Percentiles rank a stretch among this genome's conserved stretches.
phyloP scores from a whole-genome alignment of 345 rosid species.

The Dipteronia sinensis region DNA sequence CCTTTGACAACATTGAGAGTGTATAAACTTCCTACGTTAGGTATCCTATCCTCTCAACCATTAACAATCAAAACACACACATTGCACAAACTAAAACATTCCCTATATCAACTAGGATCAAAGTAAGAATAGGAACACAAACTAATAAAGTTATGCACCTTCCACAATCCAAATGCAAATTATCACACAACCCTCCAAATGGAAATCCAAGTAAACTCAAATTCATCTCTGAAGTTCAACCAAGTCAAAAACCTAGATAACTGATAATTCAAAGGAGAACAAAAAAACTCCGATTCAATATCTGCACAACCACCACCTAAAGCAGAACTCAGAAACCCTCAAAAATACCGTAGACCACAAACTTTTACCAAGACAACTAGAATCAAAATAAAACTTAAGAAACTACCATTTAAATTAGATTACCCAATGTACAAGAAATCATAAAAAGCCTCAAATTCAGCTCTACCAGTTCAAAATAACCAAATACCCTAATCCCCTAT shows the following conservation, averaged over 20 bases:
- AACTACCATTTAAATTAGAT: not conserved
- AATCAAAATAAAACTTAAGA: not conserved
- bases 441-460: slow-evolving; percentile 3
- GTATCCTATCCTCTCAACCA: not conserved
- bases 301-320: slow-evolving; percentile 1
- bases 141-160: not conserved
- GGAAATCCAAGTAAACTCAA: not conserved
- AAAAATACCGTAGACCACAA: not conserved
- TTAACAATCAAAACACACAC: slow-evolving; percentile 5
- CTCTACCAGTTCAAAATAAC: not conserved
- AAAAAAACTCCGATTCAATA: not conserved
- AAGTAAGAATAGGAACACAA: not conserved
- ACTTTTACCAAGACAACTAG: not conserved
- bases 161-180: not conserved
- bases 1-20: not conserved
- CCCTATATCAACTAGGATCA: not conserved
- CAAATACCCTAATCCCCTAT: not conserved
- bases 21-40: not conserved
- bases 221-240: not conserved
- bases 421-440: not conserved
- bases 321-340: not conserved
- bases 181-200: not conserved
- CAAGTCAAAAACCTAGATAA: not conserved
- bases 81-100: not conserved
- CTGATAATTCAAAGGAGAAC: too few species aligned